phyloP scores from a whole-genome alignment of 2,329 filamentous ascomycete genomes.

The Trichophyton schoenleinii region DNA sequence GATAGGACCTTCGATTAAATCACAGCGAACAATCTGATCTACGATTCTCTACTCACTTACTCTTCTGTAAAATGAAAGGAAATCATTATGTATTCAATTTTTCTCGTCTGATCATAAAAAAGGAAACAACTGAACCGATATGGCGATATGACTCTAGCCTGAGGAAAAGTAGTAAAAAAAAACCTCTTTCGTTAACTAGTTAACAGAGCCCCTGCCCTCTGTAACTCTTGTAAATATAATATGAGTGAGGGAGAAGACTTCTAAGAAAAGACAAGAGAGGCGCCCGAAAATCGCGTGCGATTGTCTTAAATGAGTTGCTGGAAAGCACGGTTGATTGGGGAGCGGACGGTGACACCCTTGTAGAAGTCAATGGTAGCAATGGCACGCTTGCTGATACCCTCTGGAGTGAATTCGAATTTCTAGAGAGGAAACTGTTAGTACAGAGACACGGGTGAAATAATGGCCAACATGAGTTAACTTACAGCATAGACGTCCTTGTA shows the following conservation, averaged over 20 bases:
- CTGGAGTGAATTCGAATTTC: conserved; percentile 99
- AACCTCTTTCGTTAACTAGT: not conserved
- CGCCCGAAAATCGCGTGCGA: not conserved
- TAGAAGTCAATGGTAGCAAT: conserved; percentile 89
- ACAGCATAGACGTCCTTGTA: conserved; percentile 97
- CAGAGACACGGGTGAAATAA: not conserved
- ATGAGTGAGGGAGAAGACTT: not conserved
- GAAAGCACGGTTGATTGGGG: conserved; percentile 94
- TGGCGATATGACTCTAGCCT: not conserved
- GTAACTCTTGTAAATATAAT: not conserved
- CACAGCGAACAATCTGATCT: not conserved
- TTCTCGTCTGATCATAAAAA: not conserved
- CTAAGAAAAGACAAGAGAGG: not conserved
- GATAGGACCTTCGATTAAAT: not conserved
- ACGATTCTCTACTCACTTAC: not conserved
- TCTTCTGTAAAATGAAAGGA: not conserved
- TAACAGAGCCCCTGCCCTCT: not conserved
- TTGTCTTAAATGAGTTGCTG: conserved; percentile 74
- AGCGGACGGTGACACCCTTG: conserved; percentile 89
- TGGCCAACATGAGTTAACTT: conserved; percentile 23
- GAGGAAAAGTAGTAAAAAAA: not conserved
- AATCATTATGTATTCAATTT: not conserved
- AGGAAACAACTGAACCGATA: not conserved
- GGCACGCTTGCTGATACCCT: conserved; percentile 92
- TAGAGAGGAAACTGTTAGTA: conserved; percentile 28